These are phyloP conservation scores for Ilyonectria robusta DNA, from an alignment of 2,329 filamentous ascomycete genomes.

Conservation along the genomic window DNA sequence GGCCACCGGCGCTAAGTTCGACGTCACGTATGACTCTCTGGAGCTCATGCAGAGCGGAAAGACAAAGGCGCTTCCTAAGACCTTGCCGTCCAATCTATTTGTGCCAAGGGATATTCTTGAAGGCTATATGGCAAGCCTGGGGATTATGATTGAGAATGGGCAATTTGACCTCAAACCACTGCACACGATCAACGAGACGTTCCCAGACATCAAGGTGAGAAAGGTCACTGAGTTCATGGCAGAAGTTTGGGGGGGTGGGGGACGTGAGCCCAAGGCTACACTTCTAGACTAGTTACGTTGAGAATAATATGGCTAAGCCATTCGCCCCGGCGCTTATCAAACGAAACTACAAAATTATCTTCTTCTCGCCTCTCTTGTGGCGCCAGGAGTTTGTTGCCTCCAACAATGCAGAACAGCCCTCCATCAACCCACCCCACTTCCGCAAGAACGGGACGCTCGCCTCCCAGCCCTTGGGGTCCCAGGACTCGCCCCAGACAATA, in stretches of 20 bases:
- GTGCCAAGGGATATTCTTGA: background rate
- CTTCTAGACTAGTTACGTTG: too few species aligned
- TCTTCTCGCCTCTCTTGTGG: background rate
- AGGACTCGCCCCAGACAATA: conserved; percentile 2
- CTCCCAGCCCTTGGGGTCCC: background rate
- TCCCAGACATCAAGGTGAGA: background rate
- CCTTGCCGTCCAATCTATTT: background rate
- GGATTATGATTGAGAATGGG: background rate
- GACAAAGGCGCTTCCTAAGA: background rate
- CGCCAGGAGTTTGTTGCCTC: background rate
- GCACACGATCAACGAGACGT: background rate
- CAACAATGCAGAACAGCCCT: background rate
- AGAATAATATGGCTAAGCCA: too few species aligned
- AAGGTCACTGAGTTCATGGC: background rate
- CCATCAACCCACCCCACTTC: background rate
- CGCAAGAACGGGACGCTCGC: background rate
- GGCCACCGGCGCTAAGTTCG: conserved; percentile 1
- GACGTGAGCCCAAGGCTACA: too few species aligned
- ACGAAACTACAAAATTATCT: background rate
- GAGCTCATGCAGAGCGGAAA: background rate
- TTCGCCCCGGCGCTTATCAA: too few species aligned
- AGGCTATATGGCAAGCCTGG: background rate
- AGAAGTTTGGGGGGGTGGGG: too few species aligned
- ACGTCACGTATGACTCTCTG: background rate
- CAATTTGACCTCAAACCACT: background rate